A percentile compares a stretch with the other conserved stretches of the same genome.
phyloP scores from a whole-genome alignment of 2,329 filamentous ascomycete species.

The Sporothrix dimorphospora region DNA sequence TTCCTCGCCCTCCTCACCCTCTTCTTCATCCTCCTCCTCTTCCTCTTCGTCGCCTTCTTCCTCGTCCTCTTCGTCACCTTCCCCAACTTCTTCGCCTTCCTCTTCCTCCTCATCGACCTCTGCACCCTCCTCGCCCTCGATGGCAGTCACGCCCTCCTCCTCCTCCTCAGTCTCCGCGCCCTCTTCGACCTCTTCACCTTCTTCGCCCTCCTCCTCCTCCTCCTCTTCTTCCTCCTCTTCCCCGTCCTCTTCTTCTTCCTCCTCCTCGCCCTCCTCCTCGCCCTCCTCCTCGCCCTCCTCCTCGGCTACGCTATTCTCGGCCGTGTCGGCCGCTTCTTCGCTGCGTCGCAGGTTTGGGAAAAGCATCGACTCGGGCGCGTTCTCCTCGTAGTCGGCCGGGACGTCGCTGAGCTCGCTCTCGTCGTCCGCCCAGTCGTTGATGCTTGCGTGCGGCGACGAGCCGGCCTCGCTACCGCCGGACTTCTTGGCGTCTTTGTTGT shows the following conservation, averaged over 20 bases:
- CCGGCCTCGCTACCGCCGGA: constrained; percentile 37
- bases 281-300: constrained; percentile 37
- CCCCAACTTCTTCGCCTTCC: not conserved
- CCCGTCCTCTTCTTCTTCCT: constrained; percentile 40
- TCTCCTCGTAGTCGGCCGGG: constrained; percentile 60
- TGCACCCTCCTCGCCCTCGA: not conserved
- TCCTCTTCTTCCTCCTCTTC: constrained; percentile 26
- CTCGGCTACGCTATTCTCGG: constrained; percentile 32
- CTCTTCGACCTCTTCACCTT: not conserved
- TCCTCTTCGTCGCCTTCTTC: constrained; percentile 3
- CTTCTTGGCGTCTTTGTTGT: constrained; percentile 39
- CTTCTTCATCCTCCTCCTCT: constrained; percentile 25
- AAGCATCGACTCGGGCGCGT: constrained; percentile 56
- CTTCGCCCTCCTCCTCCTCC: not conserved
- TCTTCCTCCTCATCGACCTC: constrained; percentile 10
- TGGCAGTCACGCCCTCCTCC: not conserved
- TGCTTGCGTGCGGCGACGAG: constrained; percentile 61
- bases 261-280: constrained; percentile 41
- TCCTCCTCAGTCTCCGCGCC: constrained; percentile 26
- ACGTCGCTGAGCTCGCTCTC: constrained; percentile 72
- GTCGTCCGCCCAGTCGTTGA: constrained; percentile 68
- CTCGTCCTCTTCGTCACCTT: not conserved
- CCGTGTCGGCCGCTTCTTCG: constrained; percentile 35
- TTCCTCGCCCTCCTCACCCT: not conserved
- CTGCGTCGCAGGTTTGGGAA: constrained; percentile 55